phyloP scores from a whole-genome alignment of 2,329 filamentous ascomycete species.

The Aspergillus hortae region DNA sequence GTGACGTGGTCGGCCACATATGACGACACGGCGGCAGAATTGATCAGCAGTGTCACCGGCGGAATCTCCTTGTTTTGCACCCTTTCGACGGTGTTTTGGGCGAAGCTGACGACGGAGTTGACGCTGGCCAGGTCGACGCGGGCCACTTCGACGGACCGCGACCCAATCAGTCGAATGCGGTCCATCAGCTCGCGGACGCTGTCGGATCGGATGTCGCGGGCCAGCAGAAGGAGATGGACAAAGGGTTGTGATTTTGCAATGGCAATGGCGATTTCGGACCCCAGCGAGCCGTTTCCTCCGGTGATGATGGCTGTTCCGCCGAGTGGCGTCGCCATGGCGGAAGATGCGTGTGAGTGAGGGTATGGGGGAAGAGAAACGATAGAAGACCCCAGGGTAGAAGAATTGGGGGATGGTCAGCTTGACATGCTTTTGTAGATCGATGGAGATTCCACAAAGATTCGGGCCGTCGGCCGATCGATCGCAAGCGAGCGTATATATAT shows the following conservation, averaged over 20 bases:
- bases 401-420: not conserved
- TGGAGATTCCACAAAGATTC: not conserved
- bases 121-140: conserved; percentile 30
- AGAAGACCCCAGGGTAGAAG: not conserved
- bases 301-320: conserved; percentile 36
- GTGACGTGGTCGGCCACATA: conserved; percentile 31
- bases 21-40: conserved; percentile 31
- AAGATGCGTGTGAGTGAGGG: not conserved
- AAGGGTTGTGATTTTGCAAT: conserved; percentile 36
- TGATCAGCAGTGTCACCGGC: conserved; percentile 31
- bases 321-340: conserved; percentile 31
- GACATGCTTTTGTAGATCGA: conserved; percentile 1
- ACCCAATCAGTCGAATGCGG: conserved; percentile 30
- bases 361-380: not conserved
- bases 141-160: conserved; percentile 31
- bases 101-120: conserved; percentile 29
- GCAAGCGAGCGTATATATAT: not conserved
- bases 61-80: conserved; percentile 33
- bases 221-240: conserved; percentile 30
- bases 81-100: conserved; percentile 29
- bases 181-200: conserved; percentile 25
- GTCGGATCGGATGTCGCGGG: conserved; percentile 28
- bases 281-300: conserved; percentile 32
- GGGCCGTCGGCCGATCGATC: not conserved
- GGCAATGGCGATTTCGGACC: conserved; percentile 33